A percentile compares a stretch with the other conserved stretches of the same genome.
phyloP scores from a whole-genome alignment of 2,329 filamentous ascomycete species.

The Lecanicillium sp. region DNA sequence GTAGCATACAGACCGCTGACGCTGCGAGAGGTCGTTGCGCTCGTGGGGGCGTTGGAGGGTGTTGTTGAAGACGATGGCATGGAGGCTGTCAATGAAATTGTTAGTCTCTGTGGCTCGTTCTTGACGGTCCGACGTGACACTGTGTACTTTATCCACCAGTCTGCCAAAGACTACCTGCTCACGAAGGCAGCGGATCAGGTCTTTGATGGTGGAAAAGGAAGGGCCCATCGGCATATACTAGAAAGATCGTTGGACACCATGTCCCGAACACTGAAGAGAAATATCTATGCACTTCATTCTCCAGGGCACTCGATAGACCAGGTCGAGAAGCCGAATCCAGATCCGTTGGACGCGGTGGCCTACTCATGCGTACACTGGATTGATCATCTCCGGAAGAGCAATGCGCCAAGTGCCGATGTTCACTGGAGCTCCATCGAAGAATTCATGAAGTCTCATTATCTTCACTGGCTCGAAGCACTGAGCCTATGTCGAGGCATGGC shows the following conservation, averaged over 20 bases:
- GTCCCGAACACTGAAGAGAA: constrained; percentile 24
- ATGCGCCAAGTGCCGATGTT: constrained; percentile 14
- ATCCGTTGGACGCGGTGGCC: constrained; percentile 18
- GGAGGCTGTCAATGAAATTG: constrained; percentile 1
- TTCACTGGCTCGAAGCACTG: not conserved
- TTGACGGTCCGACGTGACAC: constrained; percentile 25
- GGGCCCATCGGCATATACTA: constrained; percentile 28
- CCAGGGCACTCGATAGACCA: constrained; percentile 21
- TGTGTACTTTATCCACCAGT: constrained; percentile 37
- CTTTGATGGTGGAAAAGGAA: constrained; percentile 23
- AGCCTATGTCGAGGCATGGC: constrained; percentile 13
- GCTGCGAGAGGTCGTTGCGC: not conserved
- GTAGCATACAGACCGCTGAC: not conserved
- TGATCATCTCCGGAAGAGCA: constrained; percentile 23
- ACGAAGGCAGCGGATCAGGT: constrained; percentile 19
- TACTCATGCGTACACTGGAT: constrained; percentile 29
- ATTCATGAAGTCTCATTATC: not conserved
- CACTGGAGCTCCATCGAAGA: constrained; percentile 17
- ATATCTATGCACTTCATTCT: constrained; percentile 29
- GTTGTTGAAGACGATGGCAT: not conserved
- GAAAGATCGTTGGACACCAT: constrained; percentile 29
- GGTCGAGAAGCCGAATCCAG: constrained; percentile 11
- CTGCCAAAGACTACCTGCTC: constrained; percentile 35
- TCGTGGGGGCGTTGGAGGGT: not conserved
- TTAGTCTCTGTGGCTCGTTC: constrained; percentile 31